A percentile compares a stretch with the other conserved stretches of the same genome.
Evolutionary conservation across 1,284 basidiomycete genomes (phyloP).

Genomic region (Sporisorium graminicola): DNA sequence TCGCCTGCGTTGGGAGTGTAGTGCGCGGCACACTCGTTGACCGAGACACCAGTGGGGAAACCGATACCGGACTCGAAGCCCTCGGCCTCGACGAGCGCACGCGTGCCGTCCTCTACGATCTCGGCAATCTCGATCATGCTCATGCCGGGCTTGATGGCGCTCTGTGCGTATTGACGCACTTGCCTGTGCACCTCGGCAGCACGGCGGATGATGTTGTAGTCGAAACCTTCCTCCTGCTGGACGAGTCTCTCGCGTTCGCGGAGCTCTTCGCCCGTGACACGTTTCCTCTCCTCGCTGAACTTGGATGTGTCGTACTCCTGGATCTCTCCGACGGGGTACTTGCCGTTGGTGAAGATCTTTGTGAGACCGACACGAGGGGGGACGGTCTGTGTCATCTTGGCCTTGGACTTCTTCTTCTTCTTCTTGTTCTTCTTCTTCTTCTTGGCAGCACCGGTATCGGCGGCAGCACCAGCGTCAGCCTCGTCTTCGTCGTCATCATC

Average conservation of each 20-base stretch:
- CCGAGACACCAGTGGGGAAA: conserved; percentile 95
- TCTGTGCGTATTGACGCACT: conserved; percentile 84
- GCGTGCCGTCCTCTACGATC: conserved; percentile 81
- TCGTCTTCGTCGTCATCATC: conserved; percentile 60
- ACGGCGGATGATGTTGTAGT: conserved; percentile 87
- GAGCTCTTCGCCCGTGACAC: conserved; percentile 90
- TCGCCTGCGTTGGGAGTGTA: conserved; percentile 97
- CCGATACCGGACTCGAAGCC: conserved; percentile 88
- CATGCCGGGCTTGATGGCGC: conserved; percentile 91
- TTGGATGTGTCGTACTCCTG: conserved; percentile 79
- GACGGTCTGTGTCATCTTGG: conserved; percentile 77
- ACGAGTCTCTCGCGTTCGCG: conserved; percentile 80
- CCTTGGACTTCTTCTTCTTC: conserved; percentile 67
- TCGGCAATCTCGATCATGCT: conserved; percentile 94
- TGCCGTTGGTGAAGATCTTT: conserved; percentile 87
- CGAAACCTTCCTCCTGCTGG: conserved; percentile 71
- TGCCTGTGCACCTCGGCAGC: conserved; percentile 93
- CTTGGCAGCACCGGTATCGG: conserved; percentile 44
- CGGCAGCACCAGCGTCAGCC: conserved; percentile 27
- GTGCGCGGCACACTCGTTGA: conserved; percentile 96
- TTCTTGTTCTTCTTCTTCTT: conserved; percentile 93
- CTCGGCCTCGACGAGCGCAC: conserved; percentile 85
- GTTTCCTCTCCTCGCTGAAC: conserved; percentile 76
- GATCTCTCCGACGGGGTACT: conserved; percentile 91
- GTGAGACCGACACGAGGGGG: conserved; percentile 91